Conservation (phyloP, 2,329 filamentous ascomycete species). For the Colletotrichum sp. region DNA sequence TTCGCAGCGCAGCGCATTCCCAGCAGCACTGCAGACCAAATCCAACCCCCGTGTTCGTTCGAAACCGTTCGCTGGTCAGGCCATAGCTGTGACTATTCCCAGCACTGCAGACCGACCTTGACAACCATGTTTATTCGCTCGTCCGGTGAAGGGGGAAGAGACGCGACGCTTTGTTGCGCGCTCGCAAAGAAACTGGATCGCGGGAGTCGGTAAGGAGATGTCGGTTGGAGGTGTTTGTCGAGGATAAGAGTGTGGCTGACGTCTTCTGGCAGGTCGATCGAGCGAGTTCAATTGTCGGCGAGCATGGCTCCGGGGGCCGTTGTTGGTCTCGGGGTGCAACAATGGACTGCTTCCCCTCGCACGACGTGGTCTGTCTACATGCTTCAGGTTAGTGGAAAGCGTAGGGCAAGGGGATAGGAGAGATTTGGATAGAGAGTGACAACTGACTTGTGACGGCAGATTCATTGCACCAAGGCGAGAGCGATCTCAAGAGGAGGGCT, state of each 20-base stretch:
- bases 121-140: background rate
- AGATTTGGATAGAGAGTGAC: background rate
- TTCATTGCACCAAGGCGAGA: background rate
- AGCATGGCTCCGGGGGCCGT: background rate
- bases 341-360: background rate
- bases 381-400: background rate
- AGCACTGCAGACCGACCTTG: background rate
- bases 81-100: background rate
- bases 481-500: background rate
- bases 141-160: background rate
- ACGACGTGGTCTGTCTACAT: background rate
- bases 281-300: background rate
- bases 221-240: background rate
- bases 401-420: background rate
- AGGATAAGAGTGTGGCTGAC: background rate
- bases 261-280: background rate
- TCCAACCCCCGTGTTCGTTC: background rate
- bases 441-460: background rate
- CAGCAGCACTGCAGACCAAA: background rate
- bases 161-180: background rate
- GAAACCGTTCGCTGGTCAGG: background rate
- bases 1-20: background rate
- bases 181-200: background rate
- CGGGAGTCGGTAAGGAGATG: background rate
- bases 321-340: background rate